These are phyloP conservation scores for Aspergillus melleus DNA, from an alignment of 2,329 filamentous ascomycete species.

Conservation along the genomic window DNA sequence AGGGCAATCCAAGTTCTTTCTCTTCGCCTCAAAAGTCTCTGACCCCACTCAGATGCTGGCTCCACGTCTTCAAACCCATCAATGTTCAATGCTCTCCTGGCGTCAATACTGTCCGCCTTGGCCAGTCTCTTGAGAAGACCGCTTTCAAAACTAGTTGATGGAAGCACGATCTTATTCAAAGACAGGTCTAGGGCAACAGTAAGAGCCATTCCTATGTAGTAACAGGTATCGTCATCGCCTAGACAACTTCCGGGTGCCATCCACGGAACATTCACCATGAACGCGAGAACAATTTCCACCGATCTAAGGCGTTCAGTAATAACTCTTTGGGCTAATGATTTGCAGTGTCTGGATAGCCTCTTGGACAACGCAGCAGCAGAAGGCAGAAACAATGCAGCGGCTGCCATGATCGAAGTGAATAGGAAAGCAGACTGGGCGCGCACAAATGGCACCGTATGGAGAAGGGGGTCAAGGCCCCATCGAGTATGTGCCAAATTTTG, in stretches of 20 bases:
- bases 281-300: slow-evolving; percentile 71
- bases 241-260: slow-evolving; percentile 54
- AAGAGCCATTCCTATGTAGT: slow-evolving; percentile 68
- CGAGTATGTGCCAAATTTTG: slow-evolving; percentile 69
- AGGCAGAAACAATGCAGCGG: slow-evolving; percentile 67
- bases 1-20: slow-evolving; percentile 71
- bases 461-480: slow-evolving; percentile 69
- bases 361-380: slow-evolving; percentile 65
- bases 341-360: slow-evolving; percentile 64
- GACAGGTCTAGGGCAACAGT: slow-evolving; percentile 69
- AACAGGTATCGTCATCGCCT: slow-evolving; percentile 68
- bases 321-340: slow-evolving; percentile 62
- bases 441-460: slow-evolving; percentile 67
- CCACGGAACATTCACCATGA: slow-evolving; percentile 76
- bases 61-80: slow-evolving; percentile 68
- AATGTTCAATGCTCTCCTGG: slow-evolving; percentile 63
- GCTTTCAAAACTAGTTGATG: slow-evolving; percentile 51
- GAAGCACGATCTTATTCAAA: slow-evolving; percentile 67
- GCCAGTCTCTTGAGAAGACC: slow-evolving; percentile 53
- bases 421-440: slow-evolving; percentile 68
- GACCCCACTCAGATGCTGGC: slow-evolving; percentile 59
- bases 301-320: slow-evolving; percentile 64
- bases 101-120: slow-evolving; percentile 68
- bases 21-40: slow-evolving; percentile 61
- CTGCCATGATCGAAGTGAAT: slow-evolving; percentile 69